Evolutionary conservation across 257 asterid species (phyloP).

Genomic region (Petunia axillaris): DNA sequence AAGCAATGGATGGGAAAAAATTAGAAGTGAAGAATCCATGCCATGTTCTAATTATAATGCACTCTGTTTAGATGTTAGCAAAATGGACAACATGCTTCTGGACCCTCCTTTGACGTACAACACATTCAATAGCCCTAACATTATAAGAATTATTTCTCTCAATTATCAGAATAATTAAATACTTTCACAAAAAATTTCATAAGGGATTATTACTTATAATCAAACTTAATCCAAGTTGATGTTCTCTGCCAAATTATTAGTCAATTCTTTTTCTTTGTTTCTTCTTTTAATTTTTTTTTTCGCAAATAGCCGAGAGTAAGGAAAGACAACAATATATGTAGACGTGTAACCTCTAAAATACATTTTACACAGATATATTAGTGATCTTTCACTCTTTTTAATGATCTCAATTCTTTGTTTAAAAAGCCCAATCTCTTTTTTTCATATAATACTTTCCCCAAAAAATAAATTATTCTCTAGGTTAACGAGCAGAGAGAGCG

Average conservation of each 20-base stretch:
- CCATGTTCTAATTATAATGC: constrained; percentile 3
- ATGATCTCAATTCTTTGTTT: no score
- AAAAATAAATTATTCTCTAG: neutral
- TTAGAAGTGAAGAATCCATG: neutral
- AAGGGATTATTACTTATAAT: neutral
- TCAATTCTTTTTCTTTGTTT: neutral
- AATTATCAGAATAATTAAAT: neutral
- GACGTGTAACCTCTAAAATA: no score
- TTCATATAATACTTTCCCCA: neutral
- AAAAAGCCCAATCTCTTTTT: neutral
- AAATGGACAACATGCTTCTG: neutral
- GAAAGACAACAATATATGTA: no score
- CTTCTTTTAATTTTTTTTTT: no score
- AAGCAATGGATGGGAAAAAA: neutral
- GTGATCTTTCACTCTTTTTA: neutral
- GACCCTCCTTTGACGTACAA: neutral
- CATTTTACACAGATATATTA: neutral
- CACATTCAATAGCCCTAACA: neutral
- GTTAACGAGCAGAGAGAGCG: neutral
- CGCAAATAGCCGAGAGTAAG: no score
- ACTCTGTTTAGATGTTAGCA: neutral
- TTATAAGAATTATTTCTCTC: neutral
- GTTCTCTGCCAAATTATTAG: neutral
- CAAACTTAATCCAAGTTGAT: neutral
- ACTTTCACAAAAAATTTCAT: neutral